phyloP scores from a whole-genome alignment of 306 rosid genomes.

The Vigna nakashimae region DNA sequence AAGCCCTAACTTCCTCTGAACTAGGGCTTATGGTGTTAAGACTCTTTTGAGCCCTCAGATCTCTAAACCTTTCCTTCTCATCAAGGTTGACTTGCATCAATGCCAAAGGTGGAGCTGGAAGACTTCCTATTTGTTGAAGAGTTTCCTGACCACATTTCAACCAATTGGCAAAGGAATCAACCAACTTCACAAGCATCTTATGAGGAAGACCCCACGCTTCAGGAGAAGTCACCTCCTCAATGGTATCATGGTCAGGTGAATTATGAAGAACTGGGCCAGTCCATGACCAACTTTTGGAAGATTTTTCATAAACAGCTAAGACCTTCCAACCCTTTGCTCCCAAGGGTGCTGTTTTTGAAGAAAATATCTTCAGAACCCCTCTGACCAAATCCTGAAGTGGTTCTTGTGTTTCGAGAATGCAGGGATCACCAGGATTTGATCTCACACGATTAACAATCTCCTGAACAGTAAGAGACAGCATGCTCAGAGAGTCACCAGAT shows the following conservation, averaged over 20 bases:
- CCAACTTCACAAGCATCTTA: slow-evolving; percentile 97
- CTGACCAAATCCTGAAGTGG: slow-evolving; percentile 98
- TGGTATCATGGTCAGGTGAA: slow-evolving; percentile 65
- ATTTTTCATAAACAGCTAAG: slow-evolving; percentile 75
- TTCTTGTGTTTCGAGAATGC: slow-evolving; percentile 96
- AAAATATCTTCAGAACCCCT: slow-evolving; percentile 94
- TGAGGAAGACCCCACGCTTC: slow-evolving; percentile 97
- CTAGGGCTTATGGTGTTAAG: slow-evolving; percentile 89
- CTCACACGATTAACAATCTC: slow-evolving; percentile 88
- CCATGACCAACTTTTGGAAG: slow-evolving; percentile 93
- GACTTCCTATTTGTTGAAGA: slow-evolving; percentile 96
- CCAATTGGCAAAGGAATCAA: slow-evolving; percentile 98
- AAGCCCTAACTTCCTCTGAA: slow-evolving; percentile 88
- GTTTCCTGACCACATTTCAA: slow-evolving; percentile 99
- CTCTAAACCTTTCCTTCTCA: slow-evolving; percentile 98
- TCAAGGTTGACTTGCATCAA: slow-evolving; percentile 92
- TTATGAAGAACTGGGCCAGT: slow-evolving; percentile 73
- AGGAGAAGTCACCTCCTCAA: slow-evolving; percentile 85
- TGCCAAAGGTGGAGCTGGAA: slow-evolving; percentile 92
- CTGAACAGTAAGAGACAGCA: slow-evolving; percentile 74
- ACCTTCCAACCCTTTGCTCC: slow-evolving; percentile 98
- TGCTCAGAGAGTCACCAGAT: slow-evolving; percentile 57
- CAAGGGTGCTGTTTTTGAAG: slow-evolving; percentile 95
- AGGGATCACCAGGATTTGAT: slow-evolving; percentile 94
- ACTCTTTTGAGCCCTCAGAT: slow-evolving; percentile 98